Base-by-base conservation (phyloP, 768 basidiomycete species). In the Russula abietina region DNA sequence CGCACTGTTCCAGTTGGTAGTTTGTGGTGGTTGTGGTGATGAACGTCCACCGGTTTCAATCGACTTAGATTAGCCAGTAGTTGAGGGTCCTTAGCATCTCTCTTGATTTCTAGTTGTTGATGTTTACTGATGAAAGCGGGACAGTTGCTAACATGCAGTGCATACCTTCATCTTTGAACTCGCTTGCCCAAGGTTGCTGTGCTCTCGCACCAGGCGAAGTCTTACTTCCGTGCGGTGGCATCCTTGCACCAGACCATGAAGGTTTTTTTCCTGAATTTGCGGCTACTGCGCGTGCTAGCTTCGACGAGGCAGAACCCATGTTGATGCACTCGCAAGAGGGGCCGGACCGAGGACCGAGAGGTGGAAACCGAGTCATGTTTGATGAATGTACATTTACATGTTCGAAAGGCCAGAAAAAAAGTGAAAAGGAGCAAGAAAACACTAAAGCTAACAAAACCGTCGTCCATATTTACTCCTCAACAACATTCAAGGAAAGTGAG, bases 41-140 rank as follows among this genome's bases (percentile, higher is more conserved):
- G 83, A 14, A 92, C 88, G 36, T 75, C 77, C 26, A 91, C 90
- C 14, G 81, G 83, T 1, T 89, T 89, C 2, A 93, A 75, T 41
- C 73, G 76, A 66, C 67, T 81, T 55, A 93, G 73, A 67, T 88
- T 90, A 39, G 81, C 77, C 67, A 88, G 71, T 55, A 92, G 81
- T 30, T 90, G 81, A 1, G 88, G 87, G 69, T 93, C 89, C 59
- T 76, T 77, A n/a, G 83, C 79, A 67, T 93, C 89, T 57, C 70
- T 74, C 36, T 50, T 16, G n/a, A 66, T 62, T 24, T 46, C 59
- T 36, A 14, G 22, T 38, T 38, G 24, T 39, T 33, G 9, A 0
- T 33, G 4, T 12, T 51, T 24, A 11, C 3, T 24, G 6, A 38
- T 39, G 22, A 7, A 39, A 9, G 7, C 16, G 32, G 11, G 17